Conservation (phyloP, 768 basidiomycete species). For the Austroboletus festivus region DNA sequence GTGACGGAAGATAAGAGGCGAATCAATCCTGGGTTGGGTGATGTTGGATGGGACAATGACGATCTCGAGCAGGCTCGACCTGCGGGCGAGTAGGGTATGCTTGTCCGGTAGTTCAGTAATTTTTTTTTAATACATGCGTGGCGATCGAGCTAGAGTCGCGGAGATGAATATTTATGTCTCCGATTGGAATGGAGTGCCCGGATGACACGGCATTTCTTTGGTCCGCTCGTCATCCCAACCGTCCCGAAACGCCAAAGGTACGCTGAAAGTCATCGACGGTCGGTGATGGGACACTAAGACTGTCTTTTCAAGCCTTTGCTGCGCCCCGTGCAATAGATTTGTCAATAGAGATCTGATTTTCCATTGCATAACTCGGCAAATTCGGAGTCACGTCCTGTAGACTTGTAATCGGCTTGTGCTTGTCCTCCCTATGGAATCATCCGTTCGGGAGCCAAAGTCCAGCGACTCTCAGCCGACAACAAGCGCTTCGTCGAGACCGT, state of each 20-base stretch:
- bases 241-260: slow-evolving; percentile 16
- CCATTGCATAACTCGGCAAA: slow-evolving; percentile 28
- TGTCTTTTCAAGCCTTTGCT: slow-evolving; percentile 5
- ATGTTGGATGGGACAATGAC: slow-evolving; percentile 26
- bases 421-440: slow-evolving; percentile 43
- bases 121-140: no score
- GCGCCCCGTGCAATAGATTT: slow-evolving; percentile 5
- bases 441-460: slow-evolving; percentile 46
- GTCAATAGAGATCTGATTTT: background rate
- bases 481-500: slow-evolving; percentile 32
- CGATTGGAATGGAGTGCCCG: slow-evolving; percentile 20
- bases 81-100: slow-evolving; percentile 14
- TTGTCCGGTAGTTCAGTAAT: no score
- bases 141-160: slow-evolving; percentile 10
- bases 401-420: slow-evolving; percentile 24
- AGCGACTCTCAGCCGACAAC: slow-evolving; percentile 41
- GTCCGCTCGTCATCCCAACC: slow-evolving; percentile 11
- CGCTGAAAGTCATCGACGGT: slow-evolving; percentile 9
- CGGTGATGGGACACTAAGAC: slow-evolving; percentile 13
- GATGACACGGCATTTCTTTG: slow-evolving; percentile 30
- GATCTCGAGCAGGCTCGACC: slow-evolving; percentile 20
- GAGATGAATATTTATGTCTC: slow-evolving; percentile 23
- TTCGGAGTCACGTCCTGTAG: slow-evolving; percentile 27
- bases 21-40: slow-evolving; percentile 65
- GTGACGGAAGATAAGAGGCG: slow-evolving; percentile 71